Evolutionary conservation across 2,329 filamentous ascomycete species (phyloP).

Genomic region (Diaporthe amygdali): DNA sequence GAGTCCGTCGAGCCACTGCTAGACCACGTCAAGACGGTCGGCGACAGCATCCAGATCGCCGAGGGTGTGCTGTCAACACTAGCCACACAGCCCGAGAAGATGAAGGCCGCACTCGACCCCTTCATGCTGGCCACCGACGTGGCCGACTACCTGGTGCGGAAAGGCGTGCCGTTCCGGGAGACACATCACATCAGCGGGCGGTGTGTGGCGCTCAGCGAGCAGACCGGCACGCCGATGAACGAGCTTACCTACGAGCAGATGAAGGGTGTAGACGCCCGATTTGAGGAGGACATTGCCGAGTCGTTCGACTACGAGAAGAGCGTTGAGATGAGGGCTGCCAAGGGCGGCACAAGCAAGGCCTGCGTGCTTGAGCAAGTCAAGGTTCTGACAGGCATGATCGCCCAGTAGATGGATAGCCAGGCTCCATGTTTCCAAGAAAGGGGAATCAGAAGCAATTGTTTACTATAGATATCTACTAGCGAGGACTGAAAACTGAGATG

Average conservation of each 20-base stretch:
- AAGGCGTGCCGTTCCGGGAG: constrained; percentile 78
- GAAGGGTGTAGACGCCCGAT: constrained; percentile 69
- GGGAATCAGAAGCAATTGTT: not conserved
- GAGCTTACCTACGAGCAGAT: constrained; percentile 70
- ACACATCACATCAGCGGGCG: constrained; percentile 80
- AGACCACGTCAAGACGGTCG: constrained; percentile 75
- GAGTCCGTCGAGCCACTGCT: constrained; percentile 79
- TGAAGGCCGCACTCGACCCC: constrained; percentile 60
- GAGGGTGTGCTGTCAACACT: constrained; percentile 81
- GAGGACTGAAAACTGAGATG: not conserved
- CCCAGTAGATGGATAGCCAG: not conserved
- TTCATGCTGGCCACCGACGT: constrained; percentile 74
- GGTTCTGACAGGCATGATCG: constrained; percentile 47
- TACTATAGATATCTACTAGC: not conserved
- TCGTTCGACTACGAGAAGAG: constrained; percentile 83
- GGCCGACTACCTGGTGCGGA: constrained; percentile 67
- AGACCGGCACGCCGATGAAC: constrained; percentile 70
- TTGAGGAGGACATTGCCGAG: constrained; percentile 72
- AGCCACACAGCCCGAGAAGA: constrained; percentile 72
- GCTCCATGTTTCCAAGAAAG: too few relatives aligned
- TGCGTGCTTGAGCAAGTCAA: constrained; percentile 70
- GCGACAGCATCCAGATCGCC: constrained; percentile 76
- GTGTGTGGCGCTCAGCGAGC: constrained; percentile 72
- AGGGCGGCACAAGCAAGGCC: constrained; percentile 78
- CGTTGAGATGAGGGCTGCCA: constrained; percentile 78